Percentiles rank a stretch among this genome's conserved stretches.
phyloP scores from a whole-genome alignment of 1,284 basidiomycete species.

The Cryptococcus sp. region DNA sequence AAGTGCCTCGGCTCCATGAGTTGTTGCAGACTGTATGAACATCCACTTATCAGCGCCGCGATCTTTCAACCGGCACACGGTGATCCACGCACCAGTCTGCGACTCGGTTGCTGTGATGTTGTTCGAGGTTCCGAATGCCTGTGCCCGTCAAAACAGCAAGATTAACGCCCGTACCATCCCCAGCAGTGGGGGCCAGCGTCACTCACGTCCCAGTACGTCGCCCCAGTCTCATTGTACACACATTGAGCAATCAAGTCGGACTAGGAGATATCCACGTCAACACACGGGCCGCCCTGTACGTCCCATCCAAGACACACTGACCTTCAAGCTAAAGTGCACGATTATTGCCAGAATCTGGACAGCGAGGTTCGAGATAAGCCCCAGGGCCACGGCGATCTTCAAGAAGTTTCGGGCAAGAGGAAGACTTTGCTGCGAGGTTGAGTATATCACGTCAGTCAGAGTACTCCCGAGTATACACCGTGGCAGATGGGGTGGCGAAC shows the following conservation, averaged over 20 bases:
- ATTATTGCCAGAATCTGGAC: slow-evolving; percentile 60
- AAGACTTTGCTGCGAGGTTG: slow-evolving; percentile 58
- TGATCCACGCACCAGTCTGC: slow-evolving; percentile 40
- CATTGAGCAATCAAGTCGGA: slow-evolving; percentile 58
- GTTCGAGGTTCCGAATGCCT: slow-evolving; percentile 13
- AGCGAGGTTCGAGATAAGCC: slow-evolving; percentile 57
- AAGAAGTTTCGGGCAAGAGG: slow-evolving; percentile 59
- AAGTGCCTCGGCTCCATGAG: slow-evolving; percentile 60
- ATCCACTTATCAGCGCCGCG: neutral
- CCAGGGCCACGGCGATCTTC: slow-evolving; percentile 56
- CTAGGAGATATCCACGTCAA: slow-evolving; percentile 26
- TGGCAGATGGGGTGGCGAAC: slow-evolving; percentile 53
- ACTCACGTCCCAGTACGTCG: slow-evolving; percentile 34
- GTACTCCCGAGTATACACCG: too few species aligned
- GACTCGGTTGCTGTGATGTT: slow-evolving; percentile 10
- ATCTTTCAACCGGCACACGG: neutral
- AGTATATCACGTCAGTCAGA: neutral
- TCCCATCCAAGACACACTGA: neutral
- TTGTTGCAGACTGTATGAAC: slow-evolving; percentile 54
- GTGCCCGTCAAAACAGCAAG: neutral
- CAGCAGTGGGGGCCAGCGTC: neutral
- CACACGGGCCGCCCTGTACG: neutral
- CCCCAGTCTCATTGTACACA: slow-evolving; percentile 45
- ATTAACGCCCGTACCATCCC: neutral
- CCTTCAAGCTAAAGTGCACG: slow-evolving; percentile 67